A percentile compares a stretch with the other conserved stretches of the same genome.
Conservation (phyloP, 768 basidiomycete genomes). For the Lactarius tabidus region DNA sequence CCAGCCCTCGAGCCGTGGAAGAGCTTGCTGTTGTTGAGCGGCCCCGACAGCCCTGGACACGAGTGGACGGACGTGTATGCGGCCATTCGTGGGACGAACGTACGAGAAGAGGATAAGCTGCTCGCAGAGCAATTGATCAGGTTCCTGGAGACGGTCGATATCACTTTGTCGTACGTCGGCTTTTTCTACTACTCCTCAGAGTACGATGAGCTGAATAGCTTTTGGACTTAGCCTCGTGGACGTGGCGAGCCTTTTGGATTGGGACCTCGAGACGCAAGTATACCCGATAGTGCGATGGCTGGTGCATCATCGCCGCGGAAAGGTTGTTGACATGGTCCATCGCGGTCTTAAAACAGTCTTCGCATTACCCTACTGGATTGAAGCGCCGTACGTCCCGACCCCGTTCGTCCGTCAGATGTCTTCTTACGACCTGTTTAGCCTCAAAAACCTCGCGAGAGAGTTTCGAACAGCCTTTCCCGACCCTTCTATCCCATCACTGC, state of each 20-base stretch:
- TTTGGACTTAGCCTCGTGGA: constrained; percentile 52
- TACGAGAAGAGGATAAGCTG: constrained; percentile 59
- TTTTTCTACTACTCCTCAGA: not conserved
- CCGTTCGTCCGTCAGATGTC: not conserved
- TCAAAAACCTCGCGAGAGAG: constrained; percentile 50
- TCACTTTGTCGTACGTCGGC: constrained; percentile 67
- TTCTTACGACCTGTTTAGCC: constrained; percentile 35
- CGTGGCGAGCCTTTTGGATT: constrained; percentile 75
- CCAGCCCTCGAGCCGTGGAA: constrained; percentile 88
- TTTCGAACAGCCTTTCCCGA: constrained; percentile 61
- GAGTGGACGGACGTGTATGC: constrained; percentile 50
- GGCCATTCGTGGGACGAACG: constrained; percentile 55
- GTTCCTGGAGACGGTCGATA: constrained; percentile 69
- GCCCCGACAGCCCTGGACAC: constrained; percentile 42
- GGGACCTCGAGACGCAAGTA: constrained; percentile 78
- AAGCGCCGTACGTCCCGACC: constrained; percentile 48
- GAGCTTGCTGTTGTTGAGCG: constrained; percentile 72
- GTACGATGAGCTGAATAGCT: not conserved
- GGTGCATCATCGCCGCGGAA: constrained; percentile 85
- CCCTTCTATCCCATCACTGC: constrained; percentile 61
- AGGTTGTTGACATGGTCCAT: constrained; percentile 84
- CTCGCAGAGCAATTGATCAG: constrained; percentile 68
- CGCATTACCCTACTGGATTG: constrained; percentile 62
- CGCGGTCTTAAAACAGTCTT: constrained; percentile 77
- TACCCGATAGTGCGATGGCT: constrained; percentile 92